phyloP scores from a whole-genome alignment of 2,329 filamentous ascomycete species.

The Lasiodiplodia hormozganensis region DNA sequence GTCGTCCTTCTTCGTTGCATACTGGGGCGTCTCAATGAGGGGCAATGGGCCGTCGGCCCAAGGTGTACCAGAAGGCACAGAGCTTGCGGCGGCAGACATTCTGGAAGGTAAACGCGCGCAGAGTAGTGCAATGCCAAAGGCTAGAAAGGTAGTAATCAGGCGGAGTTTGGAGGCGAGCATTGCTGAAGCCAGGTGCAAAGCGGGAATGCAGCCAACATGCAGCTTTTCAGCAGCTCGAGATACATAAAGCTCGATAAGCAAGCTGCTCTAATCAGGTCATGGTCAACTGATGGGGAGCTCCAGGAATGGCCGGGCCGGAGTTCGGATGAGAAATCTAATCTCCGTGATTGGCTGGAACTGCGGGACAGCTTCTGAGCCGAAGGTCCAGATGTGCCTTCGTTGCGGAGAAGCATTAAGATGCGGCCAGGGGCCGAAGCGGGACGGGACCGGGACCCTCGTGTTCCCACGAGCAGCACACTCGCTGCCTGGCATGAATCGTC shows the following conservation, averaged over 20 bases:
- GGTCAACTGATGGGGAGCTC: slow-evolving; percentile 16
- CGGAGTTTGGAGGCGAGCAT: slow-evolving; percentile 8
- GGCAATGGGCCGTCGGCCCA: slow-evolving; percentile 43
- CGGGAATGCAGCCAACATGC: not conserved
- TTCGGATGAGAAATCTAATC: slow-evolving; percentile 28
- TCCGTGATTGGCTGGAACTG: slow-evolving; percentile 25
- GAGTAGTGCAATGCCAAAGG: slow-evolving; percentile 12
- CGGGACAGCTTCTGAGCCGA: not conserved
- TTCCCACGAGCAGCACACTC: not conserved
- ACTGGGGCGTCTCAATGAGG: slow-evolving; percentile 40
- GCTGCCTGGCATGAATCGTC: not conserved
- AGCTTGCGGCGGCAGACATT: slow-evolving; percentile 14
- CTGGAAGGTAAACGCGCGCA: slow-evolving; percentile 14
- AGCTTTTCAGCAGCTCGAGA: slow-evolving; percentile 12
- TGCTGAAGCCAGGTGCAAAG: slow-evolving; percentile 1
- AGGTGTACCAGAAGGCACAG: slow-evolving; percentile 29
- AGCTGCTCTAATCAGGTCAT: slow-evolving; percentile 20
- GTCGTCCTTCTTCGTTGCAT: slow-evolving; percentile 42
- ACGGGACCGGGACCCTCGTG: not conserved
- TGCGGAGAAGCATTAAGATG: slow-evolving; percentile 11
- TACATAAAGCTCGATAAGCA: slow-evolving; percentile 18
- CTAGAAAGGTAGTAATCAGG: slow-evolving; percentile 9
- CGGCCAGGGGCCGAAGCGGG: not conserved
- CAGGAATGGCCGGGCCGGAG: slow-evolving; percentile 22
- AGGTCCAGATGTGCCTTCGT: not conserved